Conservation (phyloP, 306 rosid genomes). For the Trifolium fragiferum region DNA sequence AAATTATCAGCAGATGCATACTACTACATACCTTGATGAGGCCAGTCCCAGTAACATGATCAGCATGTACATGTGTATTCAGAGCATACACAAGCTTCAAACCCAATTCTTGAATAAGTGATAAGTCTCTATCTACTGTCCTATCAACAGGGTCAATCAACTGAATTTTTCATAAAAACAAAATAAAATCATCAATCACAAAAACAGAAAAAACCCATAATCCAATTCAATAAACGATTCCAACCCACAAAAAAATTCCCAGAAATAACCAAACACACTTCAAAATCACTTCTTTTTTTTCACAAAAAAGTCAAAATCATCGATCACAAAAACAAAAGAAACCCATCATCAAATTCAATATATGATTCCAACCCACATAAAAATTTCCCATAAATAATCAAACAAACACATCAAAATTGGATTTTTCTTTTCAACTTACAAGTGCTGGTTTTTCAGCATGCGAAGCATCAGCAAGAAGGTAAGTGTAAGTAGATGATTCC, state of each 20-base stretch:
- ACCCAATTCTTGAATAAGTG: constrained; percentile 72
- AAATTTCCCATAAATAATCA: constrained; percentile 9
- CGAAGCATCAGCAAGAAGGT: constrained; percentile 79
- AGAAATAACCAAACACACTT: constrained; percentile 5
- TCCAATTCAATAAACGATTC: constrained; percentile 22
- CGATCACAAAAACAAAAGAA: constrained; percentile 15
- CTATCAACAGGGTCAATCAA: constrained; percentile 97
- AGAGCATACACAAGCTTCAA: constrained; percentile 76
- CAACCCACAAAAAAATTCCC: constrained; percentile 23
- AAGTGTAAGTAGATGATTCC: constrained; percentile 92
- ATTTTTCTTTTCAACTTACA: constrained; percentile 44
- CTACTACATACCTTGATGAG: constrained; percentile 62
- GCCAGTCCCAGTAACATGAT: constrained; percentile 96
- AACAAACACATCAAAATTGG: background rate
- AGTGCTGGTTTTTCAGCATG: constrained; percentile 84
- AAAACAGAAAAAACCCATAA: constrained; percentile 25
- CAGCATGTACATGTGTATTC: constrained; percentile 99
- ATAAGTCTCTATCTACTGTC: constrained; percentile 86
- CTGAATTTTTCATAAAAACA: constrained; percentile 50
- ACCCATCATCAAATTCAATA: constrained; percentile 33
- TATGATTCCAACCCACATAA: constrained; percentile 26
- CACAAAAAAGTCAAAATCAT: background rate
- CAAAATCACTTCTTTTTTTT: constrained; percentile 22
- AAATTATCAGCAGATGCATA: constrained; percentile 14
- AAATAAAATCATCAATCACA: background rate